Conservation (phyloP, 192 early-diverging fungal species). For the Umbelopsis sp. region DNA sequence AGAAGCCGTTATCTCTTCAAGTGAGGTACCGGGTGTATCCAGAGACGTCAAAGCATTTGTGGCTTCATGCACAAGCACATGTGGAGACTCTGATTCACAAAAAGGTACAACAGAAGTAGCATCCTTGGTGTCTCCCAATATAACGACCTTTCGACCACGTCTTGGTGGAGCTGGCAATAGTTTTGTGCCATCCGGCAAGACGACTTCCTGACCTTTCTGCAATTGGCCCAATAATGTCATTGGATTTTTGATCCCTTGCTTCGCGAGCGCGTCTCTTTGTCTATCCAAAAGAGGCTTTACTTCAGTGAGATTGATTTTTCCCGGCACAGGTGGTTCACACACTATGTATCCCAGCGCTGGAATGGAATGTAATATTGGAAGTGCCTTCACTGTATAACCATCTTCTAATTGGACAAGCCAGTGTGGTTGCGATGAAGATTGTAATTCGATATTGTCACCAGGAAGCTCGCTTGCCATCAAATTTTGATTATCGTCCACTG, state of each 20-base stretch:
- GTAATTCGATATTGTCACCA: constrained; percentile 20
- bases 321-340: constrained; percentile 39
- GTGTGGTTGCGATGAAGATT: constrained; percentile 6
- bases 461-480: constrained; percentile 23
- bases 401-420: constrained; percentile 5
- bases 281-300: constrained; percentile 39
- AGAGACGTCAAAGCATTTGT: constrained; percentile 51
- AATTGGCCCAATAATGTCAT: constrained; percentile 47
- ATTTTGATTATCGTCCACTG: constrained; percentile 15
- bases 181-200: constrained; percentile 47
- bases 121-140: constrained; percentile 59
- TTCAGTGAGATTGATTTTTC: constrained; percentile 39
- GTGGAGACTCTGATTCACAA: constrained; percentile 13
- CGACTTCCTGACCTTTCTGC: constrained; percentile 39
- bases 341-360: constrained; percentile 55
- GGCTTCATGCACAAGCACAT: constrained; percentile 57
- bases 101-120: constrained; percentile 31
- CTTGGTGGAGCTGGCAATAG: constrained; percentile 31
- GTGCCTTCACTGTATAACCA: constrained; percentile 35
- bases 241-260: constrained; percentile 45
- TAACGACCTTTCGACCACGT: constrained; percentile 48
- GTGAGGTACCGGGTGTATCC: constrained; percentile 38
- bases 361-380: constrained; percentile 51
- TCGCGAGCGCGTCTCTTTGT: constrained; percentile 39
- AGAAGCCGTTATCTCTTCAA: constrained; percentile 32